A percentile compares a stretch with the other conserved stretches of the same genome.
Conservation (phyloP, 495 filamentous ascomycete species). For the Zalerion maritima region DNA sequence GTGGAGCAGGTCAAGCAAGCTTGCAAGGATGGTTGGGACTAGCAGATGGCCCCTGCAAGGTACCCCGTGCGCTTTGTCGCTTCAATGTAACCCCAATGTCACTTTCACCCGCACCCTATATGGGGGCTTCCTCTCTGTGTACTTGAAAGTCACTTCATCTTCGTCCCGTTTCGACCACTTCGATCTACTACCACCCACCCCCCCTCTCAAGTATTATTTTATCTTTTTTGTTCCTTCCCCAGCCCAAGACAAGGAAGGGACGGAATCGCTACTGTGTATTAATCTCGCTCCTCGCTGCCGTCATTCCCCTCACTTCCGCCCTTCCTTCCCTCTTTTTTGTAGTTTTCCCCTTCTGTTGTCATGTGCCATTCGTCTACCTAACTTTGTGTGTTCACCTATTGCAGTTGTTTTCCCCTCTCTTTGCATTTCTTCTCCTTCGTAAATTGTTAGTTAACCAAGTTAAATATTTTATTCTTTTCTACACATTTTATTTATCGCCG, state of each 20-base stretch:
- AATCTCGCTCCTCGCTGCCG: conserved; percentile 22
- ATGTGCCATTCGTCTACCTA: conserved; percentile 6
- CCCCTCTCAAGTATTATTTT: conserved; percentile 5
- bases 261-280: conserved; percentile 7
- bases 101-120: conserved; percentile 6
- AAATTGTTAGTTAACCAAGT: conserved; percentile 4
- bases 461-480: conserved; percentile 10
- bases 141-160: conserved; percentile 1
- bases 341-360: conserved; percentile 7
- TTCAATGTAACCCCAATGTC: conserved; percentile 10
- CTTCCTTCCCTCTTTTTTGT: conserved; percentile 5
- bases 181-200: conserved; percentile 13
- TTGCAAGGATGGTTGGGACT: too few species aligned
- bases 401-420: conserved; percentile 1
- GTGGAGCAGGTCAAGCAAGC: too few species aligned
- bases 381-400: conserved; percentile 3
- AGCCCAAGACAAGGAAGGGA: not conserved
- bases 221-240: not conserved
- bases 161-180: conserved; percentile 7
- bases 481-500: conserved; percentile 1
- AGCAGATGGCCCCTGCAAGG: too few species aligned
- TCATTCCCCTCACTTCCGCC: conserved; percentile 8
- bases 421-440: conserved; percentile 10
- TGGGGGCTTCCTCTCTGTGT: conserved; percentile 1
- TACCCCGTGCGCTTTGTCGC: too few species aligned